phyloP scores from a whole-genome alignment of 1,284 basidiomycete genomes.

The Fomitopsis betulina region DNA sequence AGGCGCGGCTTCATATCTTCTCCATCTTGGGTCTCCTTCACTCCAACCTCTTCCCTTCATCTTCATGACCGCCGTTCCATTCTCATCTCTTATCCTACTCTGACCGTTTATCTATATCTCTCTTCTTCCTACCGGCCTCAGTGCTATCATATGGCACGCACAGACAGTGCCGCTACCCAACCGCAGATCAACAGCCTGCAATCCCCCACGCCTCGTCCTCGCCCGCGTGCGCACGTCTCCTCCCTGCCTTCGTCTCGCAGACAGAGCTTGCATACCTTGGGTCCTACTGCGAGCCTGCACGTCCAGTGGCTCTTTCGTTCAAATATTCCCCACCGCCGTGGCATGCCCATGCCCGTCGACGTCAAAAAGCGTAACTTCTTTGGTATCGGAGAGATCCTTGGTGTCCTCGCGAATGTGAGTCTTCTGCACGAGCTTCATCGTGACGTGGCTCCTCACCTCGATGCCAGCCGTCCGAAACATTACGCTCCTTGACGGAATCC shows the following conservation, averaged over 20 bases:
- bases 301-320: conserved; percentile 69
- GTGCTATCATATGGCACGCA: conserved; percentile 17
- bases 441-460: conserved; percentile 7
- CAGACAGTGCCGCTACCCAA: conserved; percentile 13
- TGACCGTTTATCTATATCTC: neutral
- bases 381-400: conserved; percentile 72
- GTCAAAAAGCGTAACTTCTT: conserved; percentile 68
- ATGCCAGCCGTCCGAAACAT: conserved; percentile 66
- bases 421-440: neutral
- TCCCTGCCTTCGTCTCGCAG: conserved; percentile 20
- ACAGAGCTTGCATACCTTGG: conserved; percentile 22
- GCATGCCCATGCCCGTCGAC: conserved; percentile 52
- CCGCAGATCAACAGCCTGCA: conserved; percentile 9
- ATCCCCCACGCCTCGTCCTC: conserved; percentile 20
- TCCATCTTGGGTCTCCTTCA: conserved; percentile 12
- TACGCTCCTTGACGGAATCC: conserved; percentile 74
- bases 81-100: conserved; percentile 10
- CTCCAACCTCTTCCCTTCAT: conserved; percentile 13
- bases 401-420: conserved; percentile 71
- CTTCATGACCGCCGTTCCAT: neutral
- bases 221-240: conserved; percentile 9
- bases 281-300: conserved; percentile 19
- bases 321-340: conserved; percentile 61
- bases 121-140: neutral
- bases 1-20: conserved; percentile 11